Evolutionary conservation across 1,284 basidiomycete species (phyloP), one percentile per base, ranked within the genome.

Genomic region (Coniophora puteana): DNA sequence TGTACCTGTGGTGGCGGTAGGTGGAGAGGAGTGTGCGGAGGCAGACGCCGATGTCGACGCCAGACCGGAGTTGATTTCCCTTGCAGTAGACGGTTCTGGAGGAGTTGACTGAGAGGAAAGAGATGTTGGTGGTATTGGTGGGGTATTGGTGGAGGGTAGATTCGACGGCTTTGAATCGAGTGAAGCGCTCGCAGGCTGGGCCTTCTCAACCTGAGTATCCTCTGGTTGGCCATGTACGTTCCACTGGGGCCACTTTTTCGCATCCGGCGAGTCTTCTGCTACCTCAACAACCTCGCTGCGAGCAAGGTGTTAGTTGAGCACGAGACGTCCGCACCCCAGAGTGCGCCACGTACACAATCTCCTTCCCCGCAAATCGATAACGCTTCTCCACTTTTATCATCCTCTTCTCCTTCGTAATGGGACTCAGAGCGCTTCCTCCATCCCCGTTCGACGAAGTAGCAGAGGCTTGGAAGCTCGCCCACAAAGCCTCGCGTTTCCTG

Each of bases 341-440:
- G 5, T 6, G 1, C 8, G 17, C 4, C 5, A 71, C 83, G 56
- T 59, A 88, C 88, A 69, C 65, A 35, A 84, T 69, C 25, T 80
- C 74, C 49, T 89, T 80, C 16, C 88, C 87, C 1, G 86, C 88
- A 52, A 83, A 91, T 24, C 76, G 61, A 58, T 80, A 84, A 36
- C 68, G 71, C 54, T 79, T 85, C 54, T 80, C 72, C 34, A 91
- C 66, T 57, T 79, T 83, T 30, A 90, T 70, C 50, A 68, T 67
- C 41, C 68, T 72, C 47, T 49, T 51, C 17, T 48, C 40, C 17
- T 38, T 21, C 18, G 43, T 30, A 14, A 47, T 30, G 20, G 55
- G 40, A n/a, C n/a, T n/a, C n/a, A n/a, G n/a, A n/a, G n/a, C n/a
- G n/a, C n/a, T n/a, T n/a, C n/a, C n/a, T n/a, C n/a, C n/a, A n/a